phyloP scores from a whole-genome alignment of 179 eudicot genomes.

The Vitellaria paradoxa region DNA sequence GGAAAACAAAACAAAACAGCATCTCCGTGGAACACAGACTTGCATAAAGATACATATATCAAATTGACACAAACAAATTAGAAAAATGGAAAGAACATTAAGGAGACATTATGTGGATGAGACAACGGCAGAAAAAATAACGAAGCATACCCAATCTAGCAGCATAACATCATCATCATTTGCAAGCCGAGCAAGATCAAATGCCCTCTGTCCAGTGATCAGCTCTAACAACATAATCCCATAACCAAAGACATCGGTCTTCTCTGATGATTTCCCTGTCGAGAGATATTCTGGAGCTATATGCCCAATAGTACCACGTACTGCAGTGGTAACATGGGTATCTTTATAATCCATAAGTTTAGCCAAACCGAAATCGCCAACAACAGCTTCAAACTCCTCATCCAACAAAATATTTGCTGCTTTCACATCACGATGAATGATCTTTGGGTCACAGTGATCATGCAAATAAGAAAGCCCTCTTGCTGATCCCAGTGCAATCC shows the following conservation, averaged over 20 bases:
- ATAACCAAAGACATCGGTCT: constrained; percentile 73
- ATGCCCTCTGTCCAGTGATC: constrained; percentile 72
- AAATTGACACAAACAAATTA: neutral
- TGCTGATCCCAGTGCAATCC: constrained; percentile 65
- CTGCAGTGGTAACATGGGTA: constrained; percentile 74
- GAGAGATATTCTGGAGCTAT: constrained; percentile 74
- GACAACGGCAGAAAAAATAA: neutral
- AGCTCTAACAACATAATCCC: constrained; percentile 71
- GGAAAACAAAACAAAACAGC: neutral
- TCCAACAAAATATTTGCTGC: constrained; percentile 72
- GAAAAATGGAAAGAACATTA: neutral
- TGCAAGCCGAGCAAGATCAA: constrained; percentile 71
- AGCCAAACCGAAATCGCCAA: constrained; percentile 72
- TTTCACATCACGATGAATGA: constrained; percentile 72
- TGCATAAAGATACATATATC: neutral
- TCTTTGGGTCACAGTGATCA: constrained; percentile 75
- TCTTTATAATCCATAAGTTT: constrained; percentile 74
- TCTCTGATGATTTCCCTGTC: constrained; percentile 70
- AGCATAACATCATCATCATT: constrained; percentile 75
- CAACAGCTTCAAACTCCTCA: constrained; percentile 72
- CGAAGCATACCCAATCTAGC: constrained; percentile 61
- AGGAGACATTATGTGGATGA: neutral
- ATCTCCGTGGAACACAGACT: constrained; percentile 1
- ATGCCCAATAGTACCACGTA: constrained; percentile 72
- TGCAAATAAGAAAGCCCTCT: constrained; percentile 74